Evolutionary conservation across 495 filamentous ascomycete genomes (phyloP), one percentile per base, ranked within the genome.

Genomic region (Aspergillus saccharolyticus): DNA sequence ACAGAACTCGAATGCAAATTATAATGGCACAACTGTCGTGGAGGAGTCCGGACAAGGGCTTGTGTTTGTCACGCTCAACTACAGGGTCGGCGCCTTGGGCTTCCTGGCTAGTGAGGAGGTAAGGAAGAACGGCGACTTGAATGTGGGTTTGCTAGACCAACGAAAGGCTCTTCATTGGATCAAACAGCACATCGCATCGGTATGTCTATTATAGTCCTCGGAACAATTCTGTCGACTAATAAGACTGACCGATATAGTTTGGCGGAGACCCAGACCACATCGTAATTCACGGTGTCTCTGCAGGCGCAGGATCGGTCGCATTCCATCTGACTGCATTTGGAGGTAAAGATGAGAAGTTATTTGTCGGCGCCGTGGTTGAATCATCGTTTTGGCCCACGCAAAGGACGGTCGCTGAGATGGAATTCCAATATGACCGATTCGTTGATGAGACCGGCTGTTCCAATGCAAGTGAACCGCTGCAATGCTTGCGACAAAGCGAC

Each of bases 41-140:
- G 46, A 74, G 44, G 75, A 78, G 28, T 83, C 82, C 0, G 77
- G 73, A 0, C 59, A 67, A 22, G 60, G 62, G 9, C 79, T 90
- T 46, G 73, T 92, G 7, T 73, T 89, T 39, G 83, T 92, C 7
- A 86, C 82, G 57, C 84, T 90, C 71, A 91, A 90, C 62, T 90
- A 90, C 61, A 83, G 89, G 1, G 85, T 90, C n/a, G 86, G 88
- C 0, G 71, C 83, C 0, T 82, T 82, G 58, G 89, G 88, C 0
- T 90, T 89, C 57, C 75, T 90, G 0, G 84, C 87, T 0, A 81
- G 84, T 58, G 73, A 84, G 17, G 69, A 80, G 20, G 70, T 89
- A 6, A 70, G 76, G 22, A 62, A 66, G 30, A 64, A 80, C 60
- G 80, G 80, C 3, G 78, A 82, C 61, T 66, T 88, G 16, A 85